These are phyloP conservation scores for Apiospora saccharicola DNA, from an alignment of 2,329 filamentous ascomycete species.

Conservation along the genomic window DNA sequence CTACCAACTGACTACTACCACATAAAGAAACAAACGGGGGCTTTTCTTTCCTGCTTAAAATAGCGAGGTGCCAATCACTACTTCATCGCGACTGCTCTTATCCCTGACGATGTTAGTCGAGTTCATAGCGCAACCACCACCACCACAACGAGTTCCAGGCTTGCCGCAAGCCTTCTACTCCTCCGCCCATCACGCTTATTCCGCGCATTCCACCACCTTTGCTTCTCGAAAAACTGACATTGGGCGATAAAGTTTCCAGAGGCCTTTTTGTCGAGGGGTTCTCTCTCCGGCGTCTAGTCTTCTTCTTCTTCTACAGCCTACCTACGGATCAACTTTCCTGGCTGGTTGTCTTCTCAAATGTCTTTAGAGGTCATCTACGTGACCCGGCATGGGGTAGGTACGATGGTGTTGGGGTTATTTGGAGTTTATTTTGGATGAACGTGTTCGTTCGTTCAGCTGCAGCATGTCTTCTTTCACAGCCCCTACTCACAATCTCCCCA, in stretches of 20 bases:
- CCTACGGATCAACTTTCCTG: not conserved
- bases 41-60: not conserved
- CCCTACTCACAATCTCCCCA: not conserved
- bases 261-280: not conserved
- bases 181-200: not conserved
- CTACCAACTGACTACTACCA: not conserved
- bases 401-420: not conserved
- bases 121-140: slow-evolving; percentile 8
- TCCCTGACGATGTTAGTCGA: slow-evolving; percentile 17
- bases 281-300: not conserved
- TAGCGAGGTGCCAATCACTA: not conserved
- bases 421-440: slow-evolving; percentile 15
- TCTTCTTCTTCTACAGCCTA: too few species aligned
- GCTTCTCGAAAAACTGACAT: slow-evolving; percentile 13
- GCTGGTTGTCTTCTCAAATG: slow-evolving; percentile 50
- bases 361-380: slow-evolving; percentile 77
- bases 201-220: not conserved
- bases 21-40: not conserved
- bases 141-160: not conserved
- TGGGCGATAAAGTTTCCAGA: slow-evolving; percentile 1
- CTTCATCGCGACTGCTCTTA: not conserved
- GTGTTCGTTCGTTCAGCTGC: not conserved
- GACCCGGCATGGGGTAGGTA: slow-evolving; percentile 75
- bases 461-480: not conserved
- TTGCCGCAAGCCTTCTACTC: not conserved